These are phyloP conservation scores for Auxenochlorella protothecoides DNA, from an alignment of 139 green algal genomes.

Conservation along the genomic window DNA sequence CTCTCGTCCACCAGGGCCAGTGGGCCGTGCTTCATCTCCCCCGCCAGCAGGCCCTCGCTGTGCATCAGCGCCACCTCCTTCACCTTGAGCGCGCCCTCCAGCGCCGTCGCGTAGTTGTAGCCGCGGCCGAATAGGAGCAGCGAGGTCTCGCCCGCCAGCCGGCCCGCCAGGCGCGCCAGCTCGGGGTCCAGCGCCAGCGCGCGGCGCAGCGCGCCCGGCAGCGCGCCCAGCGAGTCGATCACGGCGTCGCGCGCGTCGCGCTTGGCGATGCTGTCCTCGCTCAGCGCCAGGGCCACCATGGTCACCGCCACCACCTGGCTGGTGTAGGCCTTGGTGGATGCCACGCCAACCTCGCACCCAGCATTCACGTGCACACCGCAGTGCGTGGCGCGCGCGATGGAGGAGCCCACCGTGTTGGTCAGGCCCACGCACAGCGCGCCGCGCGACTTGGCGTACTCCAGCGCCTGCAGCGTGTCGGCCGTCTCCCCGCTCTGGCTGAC, in stretches of 20 bases:
- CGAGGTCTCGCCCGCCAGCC: conserved; percentile 62
- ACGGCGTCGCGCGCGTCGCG: conserved; percentile 57
- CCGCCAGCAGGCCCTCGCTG: conserved; percentile 90
- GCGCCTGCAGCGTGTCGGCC: conserved; percentile 82
- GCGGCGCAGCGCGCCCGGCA: conserved; percentile 50
- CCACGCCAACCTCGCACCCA: conserved; percentile 94
- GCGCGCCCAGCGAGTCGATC: conserved; percentile 65
- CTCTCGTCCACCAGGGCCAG: conserved; percentile 91
- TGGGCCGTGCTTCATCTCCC: conserved; percentile 98
- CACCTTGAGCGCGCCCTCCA: conserved; percentile 87
- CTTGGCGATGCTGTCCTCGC: conserved; percentile 78
- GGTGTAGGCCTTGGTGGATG: conserved; percentile 83
- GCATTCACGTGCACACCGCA: conserved; percentile 95
- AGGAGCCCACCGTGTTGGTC: conserved; percentile 92
- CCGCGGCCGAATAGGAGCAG: conserved; percentile 87
- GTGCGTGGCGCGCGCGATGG: conserved; percentile 80
- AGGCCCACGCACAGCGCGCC: conserved; percentile 92
- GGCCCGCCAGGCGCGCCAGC: conserved; percentile 67
- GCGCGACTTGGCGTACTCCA: conserved; percentile 67
- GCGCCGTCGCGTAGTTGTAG: conserved; percentile 91
- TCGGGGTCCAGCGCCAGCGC: conserved; percentile 63
- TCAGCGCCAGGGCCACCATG: conserved; percentile 86
- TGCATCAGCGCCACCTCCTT: conserved; percentile 34
- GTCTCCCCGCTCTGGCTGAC: conserved; percentile 90
- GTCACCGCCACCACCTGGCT: conserved; percentile 80